These are phyloP conservation scores for Hyphodiscus sp. DNA, from an alignment of 2,329 filamentous ascomycete species.

Conservation along the genomic window DNA sequence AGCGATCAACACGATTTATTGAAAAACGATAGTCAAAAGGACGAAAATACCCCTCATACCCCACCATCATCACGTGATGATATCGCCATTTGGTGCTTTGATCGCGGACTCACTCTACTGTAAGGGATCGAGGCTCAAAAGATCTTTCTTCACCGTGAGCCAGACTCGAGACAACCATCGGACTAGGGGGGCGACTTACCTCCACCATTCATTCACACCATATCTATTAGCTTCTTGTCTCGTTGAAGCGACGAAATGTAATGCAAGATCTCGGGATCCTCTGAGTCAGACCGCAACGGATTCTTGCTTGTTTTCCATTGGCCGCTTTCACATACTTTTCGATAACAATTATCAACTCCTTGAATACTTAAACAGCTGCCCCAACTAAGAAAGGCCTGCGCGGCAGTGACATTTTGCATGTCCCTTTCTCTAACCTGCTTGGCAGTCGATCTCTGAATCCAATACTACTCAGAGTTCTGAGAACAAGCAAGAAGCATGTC, in stretches of 20 bases:
- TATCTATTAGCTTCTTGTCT: not conserved
- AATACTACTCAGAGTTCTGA: not conserved
- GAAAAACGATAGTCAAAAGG: too few relatives aligned
- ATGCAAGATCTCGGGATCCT: not conserved
- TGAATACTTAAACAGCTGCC: not conserved
- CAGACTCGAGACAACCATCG: not conserved
- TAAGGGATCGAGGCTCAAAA: not conserved
- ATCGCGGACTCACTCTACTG: not conserved
- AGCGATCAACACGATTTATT: too few relatives aligned
- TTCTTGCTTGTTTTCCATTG: not conserved
- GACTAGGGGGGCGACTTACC: not conserved
- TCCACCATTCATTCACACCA: not conserved
- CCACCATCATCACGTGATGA: too few relatives aligned
- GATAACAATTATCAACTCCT: not conserved
- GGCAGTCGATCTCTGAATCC: not conserved
- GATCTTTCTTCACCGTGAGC: not conserved
- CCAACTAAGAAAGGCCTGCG: not conserved
- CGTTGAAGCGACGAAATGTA: too few relatives aligned
- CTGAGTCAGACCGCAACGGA: not conserved
- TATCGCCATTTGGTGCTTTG: not conserved
- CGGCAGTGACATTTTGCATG: not conserved
- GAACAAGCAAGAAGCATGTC: not conserved
- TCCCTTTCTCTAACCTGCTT: not conserved
- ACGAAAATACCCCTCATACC: too few relatives aligned
- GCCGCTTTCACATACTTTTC: not conserved